Base-by-base conservation (phyloP, 106 monocot genomes). In the Dendrobium chrysotoxum region DNA sequence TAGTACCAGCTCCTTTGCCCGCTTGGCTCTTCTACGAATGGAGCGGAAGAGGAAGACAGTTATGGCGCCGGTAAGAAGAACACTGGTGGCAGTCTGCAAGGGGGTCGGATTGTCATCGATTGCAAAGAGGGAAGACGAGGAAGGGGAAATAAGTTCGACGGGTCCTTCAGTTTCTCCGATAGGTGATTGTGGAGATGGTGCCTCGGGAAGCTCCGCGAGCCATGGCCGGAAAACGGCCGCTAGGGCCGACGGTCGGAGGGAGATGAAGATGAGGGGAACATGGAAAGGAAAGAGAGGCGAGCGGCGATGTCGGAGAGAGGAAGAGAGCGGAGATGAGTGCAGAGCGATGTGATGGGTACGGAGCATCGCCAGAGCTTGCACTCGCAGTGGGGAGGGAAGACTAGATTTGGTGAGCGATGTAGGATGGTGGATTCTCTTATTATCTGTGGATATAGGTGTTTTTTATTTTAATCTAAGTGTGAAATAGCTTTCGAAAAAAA, bases 31-130 rank as follows among this genome's bases (percentile, higher is more conserved):
- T 89, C 94, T 94, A 80, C 94, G 92, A 77, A 98, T 85, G 73
- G 97, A 86, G 65, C 94, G 92, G 85, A 92, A 98, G 84, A 98
- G 97, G 81, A 98, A 95, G 84, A 95, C 78, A 61, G 97, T 81
- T 75, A 98, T 91, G 80, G 97, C 86, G 77, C 95, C 97, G 75
- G 91, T 94, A 71, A 98, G 94, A 44, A 94, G 92, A 77, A 98
- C 85, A 80, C 97, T 92, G 79, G 97, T 91, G 53, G 97, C 78
- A 46, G 86, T 75, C 85, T 98, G 97, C 50, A 98, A 90, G 42
- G 90, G 87, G 47, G 97, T 83, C 18, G 94, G 94, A 77, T 91
- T 87, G 54, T 95, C 92, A 44, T 88, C 85, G 61, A 80, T 42
- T 47, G 92, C 85, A 87, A 98, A 98, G 72, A 98, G 54, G 58